Percentiles rank a stretch among this genome's conserved stretches.
Conservation (phyloP, 345 rosid species). For the Hirschfeldia incana region DNA sequence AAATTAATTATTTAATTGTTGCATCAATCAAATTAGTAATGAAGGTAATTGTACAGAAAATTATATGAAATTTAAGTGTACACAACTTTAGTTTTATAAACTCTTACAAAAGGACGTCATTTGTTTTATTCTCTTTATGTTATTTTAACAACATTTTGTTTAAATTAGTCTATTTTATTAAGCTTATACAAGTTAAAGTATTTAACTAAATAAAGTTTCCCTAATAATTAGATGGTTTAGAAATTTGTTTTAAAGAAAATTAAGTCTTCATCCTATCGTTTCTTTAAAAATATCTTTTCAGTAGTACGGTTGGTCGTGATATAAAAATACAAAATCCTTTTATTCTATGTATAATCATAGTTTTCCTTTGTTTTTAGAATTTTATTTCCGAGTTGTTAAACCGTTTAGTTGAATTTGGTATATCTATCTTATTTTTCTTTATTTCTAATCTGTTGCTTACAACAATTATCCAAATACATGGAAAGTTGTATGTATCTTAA, state of each 20-base stretch:
- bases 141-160: background rate
- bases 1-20: background rate
- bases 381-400: background rate
- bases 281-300: background rate
- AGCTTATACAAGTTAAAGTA: background rate
- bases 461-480: background rate
- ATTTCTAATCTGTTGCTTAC: background rate
- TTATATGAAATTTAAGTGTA: background rate
- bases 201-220: background rate
- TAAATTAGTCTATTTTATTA: background rate
- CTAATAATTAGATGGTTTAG: background rate
- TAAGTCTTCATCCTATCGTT: background rate
- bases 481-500: background rate
- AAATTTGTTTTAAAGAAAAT: background rate
- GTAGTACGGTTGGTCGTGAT: background rate
- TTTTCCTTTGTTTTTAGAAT: background rate
- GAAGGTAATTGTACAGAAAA: background rate
- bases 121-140: background rate
- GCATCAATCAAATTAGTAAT: background rate
- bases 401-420: background rate
- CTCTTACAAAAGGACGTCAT: background rate
- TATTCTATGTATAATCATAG: background rate
- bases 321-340: background rate
- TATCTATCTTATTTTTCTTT: background rate
- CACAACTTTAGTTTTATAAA: background rate